Evolutionary conservation across 192 early-diverging fungal genomes (phyloP).

Genomic region (Podochytrium sp.): DNA sequence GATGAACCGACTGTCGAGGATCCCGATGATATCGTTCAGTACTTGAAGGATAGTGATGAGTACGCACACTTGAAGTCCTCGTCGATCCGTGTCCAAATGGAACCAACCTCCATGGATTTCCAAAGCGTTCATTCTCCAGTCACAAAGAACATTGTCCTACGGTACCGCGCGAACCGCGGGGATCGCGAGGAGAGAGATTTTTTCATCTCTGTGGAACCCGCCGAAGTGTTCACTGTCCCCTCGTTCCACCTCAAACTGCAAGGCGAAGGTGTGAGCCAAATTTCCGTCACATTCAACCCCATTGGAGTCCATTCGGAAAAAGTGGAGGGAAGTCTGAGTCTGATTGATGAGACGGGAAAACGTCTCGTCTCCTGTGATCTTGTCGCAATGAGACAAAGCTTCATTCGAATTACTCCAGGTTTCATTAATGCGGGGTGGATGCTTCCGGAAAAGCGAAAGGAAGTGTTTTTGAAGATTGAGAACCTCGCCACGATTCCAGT

Average conservation of each 20-base stretch:
- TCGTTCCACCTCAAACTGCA: conserved; percentile 54
- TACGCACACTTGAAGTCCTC: conserved; percentile 47
- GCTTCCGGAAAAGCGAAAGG: conserved; percentile 56
- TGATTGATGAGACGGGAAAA: conserved; percentile 60
- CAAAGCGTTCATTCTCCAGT: conserved; percentile 55
- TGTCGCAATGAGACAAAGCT: conserved; percentile 52
- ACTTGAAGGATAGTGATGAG: conserved; percentile 54
- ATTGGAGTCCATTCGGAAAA: conserved; percentile 46
- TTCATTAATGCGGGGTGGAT: conserved; percentile 62
- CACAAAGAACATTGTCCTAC: conserved; percentile 49
- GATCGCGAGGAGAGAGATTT: conserved; percentile 61
- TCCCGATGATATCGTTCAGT: conserved; percentile 55
- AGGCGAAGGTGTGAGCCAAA: conserved; percentile 59
- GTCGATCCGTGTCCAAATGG: conserved; percentile 48
- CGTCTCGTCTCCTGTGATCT: conserved; percentile 51
- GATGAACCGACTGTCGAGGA: conserved; percentile 42
- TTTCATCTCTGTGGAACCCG: conserved; percentile 57
- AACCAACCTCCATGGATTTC: conserved; percentile 52
- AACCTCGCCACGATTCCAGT: conserved; percentile 48
- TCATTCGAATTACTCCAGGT: conserved; percentile 53
- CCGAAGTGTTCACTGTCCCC: conserved; percentile 54
- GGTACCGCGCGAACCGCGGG: conserved; percentile 59
- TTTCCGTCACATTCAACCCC: conserved; percentile 56
- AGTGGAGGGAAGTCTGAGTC: conserved; percentile 51
- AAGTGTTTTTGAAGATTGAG: conserved; percentile 48